Percentiles rank a stretch among this genome's conserved stretches.
Conservation (phyloP, 306 rosid species). For the Inga leiocalycina region DNA sequence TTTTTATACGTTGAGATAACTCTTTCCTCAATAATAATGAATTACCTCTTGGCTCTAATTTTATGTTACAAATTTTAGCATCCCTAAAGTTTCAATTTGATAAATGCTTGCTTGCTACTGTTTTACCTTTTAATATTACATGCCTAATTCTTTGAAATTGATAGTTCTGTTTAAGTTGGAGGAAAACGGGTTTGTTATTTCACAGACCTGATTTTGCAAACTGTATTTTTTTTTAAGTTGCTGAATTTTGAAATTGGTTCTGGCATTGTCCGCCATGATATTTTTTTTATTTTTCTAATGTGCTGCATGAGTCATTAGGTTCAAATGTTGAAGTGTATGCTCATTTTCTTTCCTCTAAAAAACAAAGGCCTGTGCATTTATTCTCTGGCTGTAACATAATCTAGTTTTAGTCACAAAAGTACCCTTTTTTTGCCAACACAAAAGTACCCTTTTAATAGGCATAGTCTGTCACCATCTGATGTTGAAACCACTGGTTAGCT, state of each 20-base stretch:
- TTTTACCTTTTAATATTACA: background rate
- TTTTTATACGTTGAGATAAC: conserved; percentile 21
- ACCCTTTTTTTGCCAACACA: background rate
- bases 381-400: too few relatives aligned
- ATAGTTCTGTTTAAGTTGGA: conserved; percentile 11
- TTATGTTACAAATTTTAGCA: conserved; percentile 7
- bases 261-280: background rate
- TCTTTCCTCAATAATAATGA: background rate
- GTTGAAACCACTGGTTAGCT: conserved; percentile 10
- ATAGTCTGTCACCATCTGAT: background rate
- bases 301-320: background rate
- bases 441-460: background rate
- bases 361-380: background rate
- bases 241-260: conserved; percentile 11
- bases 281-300: background rate
- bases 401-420: too few relatives aligned
- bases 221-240: background rate
- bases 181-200: conserved; percentile 9
- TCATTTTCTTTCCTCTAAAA: background rate
- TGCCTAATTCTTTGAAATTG: background rate
- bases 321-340: conserved; percentile 2
- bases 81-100: conserved; percentile 12
- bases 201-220: conserved; percentile 3
- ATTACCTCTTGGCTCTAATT: background rate
- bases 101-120: background rate